A percentile compares a stretch with the other conserved stretches of the same genome.
Evolutionary conservation across 2,329 filamentous ascomycete species (phyloP).

Genomic region (Ophiocordyceps camponoti-saundersi): DNA sequence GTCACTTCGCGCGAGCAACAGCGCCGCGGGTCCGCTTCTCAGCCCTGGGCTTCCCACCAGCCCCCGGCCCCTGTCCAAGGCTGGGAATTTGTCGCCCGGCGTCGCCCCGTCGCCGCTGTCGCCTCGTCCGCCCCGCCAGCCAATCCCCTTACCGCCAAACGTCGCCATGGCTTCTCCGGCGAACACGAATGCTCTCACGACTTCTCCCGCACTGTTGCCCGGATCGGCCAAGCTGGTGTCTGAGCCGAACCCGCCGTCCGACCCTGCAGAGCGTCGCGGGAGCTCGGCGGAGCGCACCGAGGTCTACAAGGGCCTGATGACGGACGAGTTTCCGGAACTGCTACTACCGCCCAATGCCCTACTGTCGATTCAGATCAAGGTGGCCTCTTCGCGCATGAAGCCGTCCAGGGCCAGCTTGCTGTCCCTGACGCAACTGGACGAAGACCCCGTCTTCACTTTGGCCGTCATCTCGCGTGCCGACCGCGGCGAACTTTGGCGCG

Average conservation of each 20-base stretch:
- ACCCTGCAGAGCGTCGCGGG: slow-evolving; percentile 9
- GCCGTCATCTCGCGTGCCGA: slow-evolving; percentile 68
- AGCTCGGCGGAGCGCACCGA: slow-evolving; percentile 26
- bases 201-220: slow-evolving; percentile 1
- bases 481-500: slow-evolving; percentile 69
- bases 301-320: slow-evolving; percentile 63
- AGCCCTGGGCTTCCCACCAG: slow-evolving; percentile 45
- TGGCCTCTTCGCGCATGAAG: slow-evolving; percentile 87
- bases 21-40: slow-evolving; percentile 23
- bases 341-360: slow-evolving; percentile 78
- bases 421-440: slow-evolving; percentile 63
- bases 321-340: slow-evolving; percentile 74
- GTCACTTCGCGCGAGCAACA: slow-evolving; percentile 9
- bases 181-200: slow-evolving; percentile 3
- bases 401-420: slow-evolving; percentile 77
- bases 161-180: slow-evolving; percentile 44
- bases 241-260: slow-evolving; percentile 18
- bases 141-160: slow-evolving; percentile 54
- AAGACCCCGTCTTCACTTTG: slow-evolving; percentile 86
- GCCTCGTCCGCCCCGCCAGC: slow-evolving; percentile 55
- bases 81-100: slow-evolving; percentile 44
- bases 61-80: slow-evolving; percentile 33
- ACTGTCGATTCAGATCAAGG: slow-evolving; percentile 68
- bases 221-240: slow-evolving; percentile 2
- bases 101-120: slow-evolving; percentile 38